phyloP scores from a whole-genome alignment of 2,329 filamentous ascomycete genomes.

The Aspergillus sp. region DNA sequence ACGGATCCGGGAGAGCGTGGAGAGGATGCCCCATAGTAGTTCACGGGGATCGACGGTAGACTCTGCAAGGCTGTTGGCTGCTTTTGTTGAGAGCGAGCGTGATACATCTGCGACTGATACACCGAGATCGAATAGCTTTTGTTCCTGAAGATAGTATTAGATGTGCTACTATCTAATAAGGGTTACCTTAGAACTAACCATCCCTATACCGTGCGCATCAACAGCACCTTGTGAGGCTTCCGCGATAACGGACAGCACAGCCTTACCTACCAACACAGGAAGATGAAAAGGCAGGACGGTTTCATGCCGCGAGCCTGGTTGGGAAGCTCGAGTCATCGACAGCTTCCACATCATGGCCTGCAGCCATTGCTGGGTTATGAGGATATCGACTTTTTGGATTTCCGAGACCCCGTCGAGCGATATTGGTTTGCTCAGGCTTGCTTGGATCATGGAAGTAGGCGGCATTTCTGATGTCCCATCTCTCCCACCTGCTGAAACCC shows the following conservation, averaged over 20 bases:
- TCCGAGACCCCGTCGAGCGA: conserved; percentile 60
- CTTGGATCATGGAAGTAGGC: conserved; percentile 48
- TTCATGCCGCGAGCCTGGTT: conserved; percentile 55
- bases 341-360: conserved; percentile 71
- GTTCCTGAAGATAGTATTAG: conserved; percentile 26
- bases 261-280: conserved; percentile 62
- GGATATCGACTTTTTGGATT: conserved; percentile 67
- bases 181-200: conserved; percentile 55
- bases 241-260: conserved; percentile 66
- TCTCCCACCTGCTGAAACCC: conserved; percentile 36
- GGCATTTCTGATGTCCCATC: conserved; percentile 31
- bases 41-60: conserved; percentile 33
- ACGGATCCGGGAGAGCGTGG: conserved; percentile 38
- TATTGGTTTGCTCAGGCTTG: conserved; percentile 52
- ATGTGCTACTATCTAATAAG: background rate
- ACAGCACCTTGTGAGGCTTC: conserved; percentile 73
- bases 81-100: conserved; percentile 29
- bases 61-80: conserved; percentile 30
- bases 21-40: conserved; percentile 41
- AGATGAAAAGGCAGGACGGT: conserved; percentile 64
- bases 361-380: conserved; percentile 71
- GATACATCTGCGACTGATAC: conserved; percentile 35
- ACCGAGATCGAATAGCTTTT: conserved; percentile 40
- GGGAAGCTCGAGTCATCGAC: conserved; percentile 65
- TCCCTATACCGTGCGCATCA: conserved; percentile 71